phyloP scores from a whole-genome alignment of 2,329 filamentous ascomycete genomes.

The Pseudocercospora cruenta region DNA sequence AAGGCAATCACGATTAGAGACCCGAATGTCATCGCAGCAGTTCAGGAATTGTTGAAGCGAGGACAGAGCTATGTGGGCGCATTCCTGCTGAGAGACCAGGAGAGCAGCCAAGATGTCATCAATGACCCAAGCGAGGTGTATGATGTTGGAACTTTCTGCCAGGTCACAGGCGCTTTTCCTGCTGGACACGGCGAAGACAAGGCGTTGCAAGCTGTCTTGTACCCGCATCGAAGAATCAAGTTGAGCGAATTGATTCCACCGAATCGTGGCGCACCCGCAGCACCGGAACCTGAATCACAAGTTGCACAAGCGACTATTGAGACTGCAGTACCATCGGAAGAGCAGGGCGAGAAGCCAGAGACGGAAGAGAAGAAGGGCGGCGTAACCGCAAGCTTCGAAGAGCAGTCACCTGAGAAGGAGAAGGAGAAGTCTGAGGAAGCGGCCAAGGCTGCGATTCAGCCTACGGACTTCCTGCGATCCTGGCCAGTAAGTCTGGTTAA shows the following conservation, averaged over 20 bases:
- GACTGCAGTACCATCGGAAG: constrained; percentile 7
- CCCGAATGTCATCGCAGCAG: constrained; percentile 85
- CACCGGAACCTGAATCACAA: constrained; percentile 56
- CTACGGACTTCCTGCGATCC: constrained; percentile 86
- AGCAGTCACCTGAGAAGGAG: constrained; percentile 65
- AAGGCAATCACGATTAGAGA: constrained; percentile 97
- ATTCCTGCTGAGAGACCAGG: constrained; percentile 95
- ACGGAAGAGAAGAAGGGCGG: constrained; percentile 78
- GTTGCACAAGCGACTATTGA: constrained; percentile 55
- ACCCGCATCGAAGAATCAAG: constrained; percentile 92
- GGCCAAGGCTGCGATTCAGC: constrained; percentile 61
- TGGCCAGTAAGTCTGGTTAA: constrained; percentile 93
- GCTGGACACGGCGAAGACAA: constrained; percentile 75
- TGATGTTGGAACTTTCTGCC: constrained; percentile 94
- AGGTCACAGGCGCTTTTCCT: constrained; percentile 95
- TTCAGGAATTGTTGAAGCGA: constrained; percentile 94
- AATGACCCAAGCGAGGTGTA: constrained; percentile 89
- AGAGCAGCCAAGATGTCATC: constrained; percentile 90
- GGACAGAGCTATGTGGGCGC: constrained; percentile 97
- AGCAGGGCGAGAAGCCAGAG: constrained; percentile 42
- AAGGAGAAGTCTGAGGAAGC: constrained; percentile 39
- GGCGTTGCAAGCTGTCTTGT: constrained; percentile 87
- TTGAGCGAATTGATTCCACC: constrained; percentile 82
- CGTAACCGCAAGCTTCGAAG: constrained; percentile 96
- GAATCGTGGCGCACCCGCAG: constrained; percentile 47